Conservation (phyloP, 257 asterid genomes). For the Solanum lignicaule region DNA sequence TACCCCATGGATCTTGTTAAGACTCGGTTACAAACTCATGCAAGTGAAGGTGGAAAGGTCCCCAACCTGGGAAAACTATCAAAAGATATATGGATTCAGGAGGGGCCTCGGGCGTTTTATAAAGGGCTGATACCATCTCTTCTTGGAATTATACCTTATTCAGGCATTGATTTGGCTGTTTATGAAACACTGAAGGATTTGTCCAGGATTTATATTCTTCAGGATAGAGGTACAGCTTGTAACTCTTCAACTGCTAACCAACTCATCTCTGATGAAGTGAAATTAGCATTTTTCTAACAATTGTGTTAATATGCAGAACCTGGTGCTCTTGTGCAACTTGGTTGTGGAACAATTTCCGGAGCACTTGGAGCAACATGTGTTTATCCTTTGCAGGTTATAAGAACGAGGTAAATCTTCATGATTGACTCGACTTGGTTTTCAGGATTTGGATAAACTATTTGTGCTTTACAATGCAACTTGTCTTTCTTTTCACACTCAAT, state of each 20-base stretch:
- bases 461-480: neutral
- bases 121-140: slow-evolving; percentile 89
- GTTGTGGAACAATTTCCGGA: slow-evolving; percentile 93
- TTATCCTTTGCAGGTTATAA: slow-evolving; percentile 90
- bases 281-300: neutral
- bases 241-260: neutral
- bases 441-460: neutral
- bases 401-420: slow-evolving; percentile 63
- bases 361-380: slow-evolving; percentile 95
- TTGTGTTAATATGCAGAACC: slow-evolving; percentile 58
- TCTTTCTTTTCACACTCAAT: neutral
- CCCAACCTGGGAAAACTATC: slow-evolving; percentile 67
- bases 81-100: slow-evolving; percentile 72
- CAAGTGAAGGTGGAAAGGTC: slow-evolving; percentile 55
- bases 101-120: slow-evolving; percentile 93
- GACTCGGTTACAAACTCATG: slow-evolving; percentile 77
- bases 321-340: slow-evolving; percentile 80
- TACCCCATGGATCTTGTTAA: slow-evolving; percentile 98
- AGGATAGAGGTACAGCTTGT: slow-evolving; percentile 57
- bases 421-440: neutral
- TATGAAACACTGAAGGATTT: slow-evolving; percentile 86
- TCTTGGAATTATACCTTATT: slow-evolving; percentile 91
- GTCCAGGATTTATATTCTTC: slow-evolving; percentile 66
- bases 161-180: slow-evolving; percentile 87
- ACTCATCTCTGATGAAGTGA: neutral